Evolutionary conservation across 495 filamentous ascomycete species (phyloP), one percentile per base, ranked within the genome.

Genomic region (Lasiosphaeris hirsuta): DNA sequence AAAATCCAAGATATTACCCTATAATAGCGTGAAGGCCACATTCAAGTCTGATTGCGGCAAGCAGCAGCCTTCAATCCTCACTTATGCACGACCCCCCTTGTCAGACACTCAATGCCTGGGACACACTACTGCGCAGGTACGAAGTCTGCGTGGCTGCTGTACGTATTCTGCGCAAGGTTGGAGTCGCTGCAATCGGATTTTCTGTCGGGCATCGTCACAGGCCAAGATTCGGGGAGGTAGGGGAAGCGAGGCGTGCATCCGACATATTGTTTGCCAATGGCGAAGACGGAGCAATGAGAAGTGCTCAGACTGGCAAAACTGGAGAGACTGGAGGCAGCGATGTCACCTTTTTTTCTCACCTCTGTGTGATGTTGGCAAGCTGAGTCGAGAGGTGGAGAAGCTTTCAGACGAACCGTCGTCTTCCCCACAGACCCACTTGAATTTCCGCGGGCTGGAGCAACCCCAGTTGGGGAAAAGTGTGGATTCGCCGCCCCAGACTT

Each of bases 341-440:
- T 11, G 15, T 15, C 44, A 50, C 44, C 19, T 57, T 37, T 15
- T 18, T 33, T 33, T 38, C 34, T 18, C 36, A 15, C 18, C 15
- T 43, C 49, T 57, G 56, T 58, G 56, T 47, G 48, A 52, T 52
- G 56, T 52, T 51, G 46, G 33, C 30, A 52, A 51, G 45, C 55
- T 35, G 46, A 37, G 40, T 45, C 15, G 5, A 33, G 42, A 47
- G n/a, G 37, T 39, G 10, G 17, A 23, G 19, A 49, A 11, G 19
- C 45, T 23, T 51, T 39, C 41, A 37, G 46, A 39, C 50, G 57
- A 59, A 58, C 52, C 40, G 49, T 15, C 48, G 43, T 54, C 44
- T 58, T 40, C 48, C 56, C 49, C 48, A 53, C 48, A 51, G 36
- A 50, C 41, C 42, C 55, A 33, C 38, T 46, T 14, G 15, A 50